A percentile compares a stretch with the other conserved stretches of the same genome.
These are phyloP conservation scores for Cylindrotheca fusiformis DNA, from an alignment of 108 stramenopile species.

Conservation along the genomic window DNA sequence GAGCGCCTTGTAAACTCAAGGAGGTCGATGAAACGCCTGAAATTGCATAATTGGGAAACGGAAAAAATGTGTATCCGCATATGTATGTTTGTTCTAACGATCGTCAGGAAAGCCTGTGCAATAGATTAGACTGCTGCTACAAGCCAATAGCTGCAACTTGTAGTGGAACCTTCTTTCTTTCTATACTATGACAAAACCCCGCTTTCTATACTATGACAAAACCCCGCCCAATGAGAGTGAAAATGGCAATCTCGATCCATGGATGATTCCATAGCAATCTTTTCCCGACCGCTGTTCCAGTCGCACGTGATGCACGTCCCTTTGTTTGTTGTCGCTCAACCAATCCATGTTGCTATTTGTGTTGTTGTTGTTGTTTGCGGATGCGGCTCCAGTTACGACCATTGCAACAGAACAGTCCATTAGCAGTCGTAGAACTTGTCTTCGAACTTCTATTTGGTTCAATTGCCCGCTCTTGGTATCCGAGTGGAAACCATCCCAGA, in stretches of 20 bases:
- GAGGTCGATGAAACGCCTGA: too few relatives aligned
- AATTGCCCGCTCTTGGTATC: not conserved
- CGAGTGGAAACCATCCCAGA: constrained; percentile 39
- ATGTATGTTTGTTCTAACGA: too few relatives aligned
- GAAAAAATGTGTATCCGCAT: too few relatives aligned
- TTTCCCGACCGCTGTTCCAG: constrained; percentile 3
- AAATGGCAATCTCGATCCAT: constrained; percentile 4
- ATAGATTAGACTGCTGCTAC: too few relatives aligned
- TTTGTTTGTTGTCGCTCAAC: not conserved
- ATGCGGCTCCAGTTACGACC: constrained; percentile 10
- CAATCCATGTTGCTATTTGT: not conserved
- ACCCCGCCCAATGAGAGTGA: constrained; percentile 21
- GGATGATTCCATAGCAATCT: constrained; percentile 4
- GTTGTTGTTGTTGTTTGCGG: constrained; percentile 11
- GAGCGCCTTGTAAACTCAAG: too few relatives aligned
- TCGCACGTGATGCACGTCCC: not conserved
- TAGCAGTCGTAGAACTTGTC: constrained; percentile 20
- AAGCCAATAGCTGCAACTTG: too few relatives aligned
- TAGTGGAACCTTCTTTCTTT: too few relatives aligned
- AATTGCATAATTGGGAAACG: too few relatives aligned
- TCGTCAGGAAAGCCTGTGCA: too few relatives aligned
- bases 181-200: too few relatives aligned
- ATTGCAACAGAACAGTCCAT: constrained; percentile 7
- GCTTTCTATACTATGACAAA: too few relatives aligned
- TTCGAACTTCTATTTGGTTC: constrained; percentile 15